These are phyloP conservation scores for Omphalea diandra DNA, from an alignment of 441 rosid genomes.

Conservation along the genomic window DNA sequence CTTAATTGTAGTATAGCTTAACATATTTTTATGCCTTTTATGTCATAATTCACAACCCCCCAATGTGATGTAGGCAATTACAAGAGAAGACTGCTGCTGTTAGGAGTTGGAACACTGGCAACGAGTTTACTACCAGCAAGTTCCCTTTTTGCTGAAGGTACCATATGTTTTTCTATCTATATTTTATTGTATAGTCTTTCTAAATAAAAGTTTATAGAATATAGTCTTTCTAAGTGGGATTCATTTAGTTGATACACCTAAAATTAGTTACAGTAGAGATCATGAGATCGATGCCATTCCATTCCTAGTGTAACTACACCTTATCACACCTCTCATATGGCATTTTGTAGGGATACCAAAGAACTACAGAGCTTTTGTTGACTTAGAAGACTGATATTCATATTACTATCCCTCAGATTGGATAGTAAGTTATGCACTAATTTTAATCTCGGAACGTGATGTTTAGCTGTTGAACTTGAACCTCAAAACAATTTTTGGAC, in stretches of 20 bases:
- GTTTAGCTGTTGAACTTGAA: neutral
- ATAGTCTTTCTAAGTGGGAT: neutral
- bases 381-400: constrained; percentile 72
- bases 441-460: neutral
- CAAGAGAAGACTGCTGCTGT: constrained; percentile 62
- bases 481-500: neutral
- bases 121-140: constrained; percentile 45
- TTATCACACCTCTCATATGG: neutral
- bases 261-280: neutral
- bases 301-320: no score
- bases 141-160: constrained; percentile 73
- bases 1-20: neutral
- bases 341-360: constrained; percentile 55
- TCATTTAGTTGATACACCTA: neutral
- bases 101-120: constrained; percentile 59
- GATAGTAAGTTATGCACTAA: constrained; percentile 53
- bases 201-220: neutral
- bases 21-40: neutral
- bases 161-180: neutral
- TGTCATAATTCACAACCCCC: neutral
- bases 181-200: no score
- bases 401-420: constrained; percentile 89
- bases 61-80: constrained; percentile 32
- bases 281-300: neutral
- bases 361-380: constrained; percentile 64